phyloP scores from a whole-genome alignment of 1,139 yeast genomes.

The Taiozyma onychis region DNA sequence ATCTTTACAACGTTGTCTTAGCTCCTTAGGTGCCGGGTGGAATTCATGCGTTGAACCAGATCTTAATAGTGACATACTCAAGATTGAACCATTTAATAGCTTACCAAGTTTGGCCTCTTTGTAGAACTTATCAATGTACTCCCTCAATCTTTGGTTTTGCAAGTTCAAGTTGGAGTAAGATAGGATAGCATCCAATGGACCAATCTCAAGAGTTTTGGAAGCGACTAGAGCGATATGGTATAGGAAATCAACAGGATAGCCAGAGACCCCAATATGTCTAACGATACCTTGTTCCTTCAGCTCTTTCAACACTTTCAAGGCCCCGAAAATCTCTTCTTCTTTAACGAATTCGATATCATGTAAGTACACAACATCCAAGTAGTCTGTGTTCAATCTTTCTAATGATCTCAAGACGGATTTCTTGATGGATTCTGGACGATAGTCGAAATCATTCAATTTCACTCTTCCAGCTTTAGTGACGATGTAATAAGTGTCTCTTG shows the following conservation, averaged over 20 bases:
- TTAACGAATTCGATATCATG: conserved; percentile 86
- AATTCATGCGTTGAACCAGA: conserved; percentile 61
- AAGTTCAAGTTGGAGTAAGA: conserved; percentile 81
- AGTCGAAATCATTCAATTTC: conserved; percentile 65
- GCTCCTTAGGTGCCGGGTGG: conserved; percentile 73
- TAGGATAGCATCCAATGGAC: conserved; percentile 66
- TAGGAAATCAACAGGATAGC: conserved; percentile 76
- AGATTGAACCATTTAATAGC: conserved; percentile 75
- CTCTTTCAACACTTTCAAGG: conserved; percentile 51
- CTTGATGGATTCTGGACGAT: conserved; percentile 53
- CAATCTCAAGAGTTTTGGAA: conserved; percentile 29
- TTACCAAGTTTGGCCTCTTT: conserved; percentile 48
- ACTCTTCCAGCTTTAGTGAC: conserved; percentile 89
- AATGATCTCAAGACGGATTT: conserved; percentile 63
- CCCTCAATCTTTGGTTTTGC: conserved; percentile 60
- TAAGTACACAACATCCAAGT: conserved; percentile 75
- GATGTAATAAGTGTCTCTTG: conserved; percentile 61
- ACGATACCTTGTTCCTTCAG: conserved; percentile 64
- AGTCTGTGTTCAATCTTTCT: conserved; percentile 54
- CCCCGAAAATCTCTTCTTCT: conserved; percentile 49
- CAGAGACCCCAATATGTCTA: conserved; percentile 71
- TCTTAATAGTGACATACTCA: conserved; percentile 82
- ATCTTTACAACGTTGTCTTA: conserved; percentile 48
- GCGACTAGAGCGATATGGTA: conserved; percentile 41
- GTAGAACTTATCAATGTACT: conserved; percentile 45